Percentiles rank a stretch among this genome's conserved stretches.
Conservation (phyloP, 1,139 yeast species). For the Suhomyces bokatorum region DNA sequence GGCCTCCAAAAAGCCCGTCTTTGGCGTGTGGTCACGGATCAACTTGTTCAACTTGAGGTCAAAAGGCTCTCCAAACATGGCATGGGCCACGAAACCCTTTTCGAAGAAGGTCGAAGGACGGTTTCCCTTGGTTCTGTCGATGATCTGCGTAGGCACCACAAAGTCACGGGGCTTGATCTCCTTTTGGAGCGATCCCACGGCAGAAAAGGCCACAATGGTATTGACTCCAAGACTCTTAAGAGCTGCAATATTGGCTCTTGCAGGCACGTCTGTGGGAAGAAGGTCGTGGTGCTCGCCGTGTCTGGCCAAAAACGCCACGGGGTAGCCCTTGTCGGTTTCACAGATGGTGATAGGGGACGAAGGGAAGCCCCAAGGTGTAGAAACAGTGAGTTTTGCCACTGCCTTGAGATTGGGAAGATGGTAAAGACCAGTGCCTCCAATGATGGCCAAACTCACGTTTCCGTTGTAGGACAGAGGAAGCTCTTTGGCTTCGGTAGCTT, state of each 20-base stretch:
- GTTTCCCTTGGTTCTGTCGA: constrained; percentile 95
- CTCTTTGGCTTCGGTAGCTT: constrained; percentile 23
- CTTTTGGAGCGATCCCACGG: constrained; percentile 91
- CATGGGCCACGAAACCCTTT: constrained; percentile 93
- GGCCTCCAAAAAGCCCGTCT: constrained; percentile 54
- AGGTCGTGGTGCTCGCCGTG: constrained; percentile 90
- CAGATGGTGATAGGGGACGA: constrained; percentile 92
- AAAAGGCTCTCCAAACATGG: constrained; percentile 96
- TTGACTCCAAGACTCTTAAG: constrained; percentile 83
- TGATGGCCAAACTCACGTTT: constrained; percentile 73
- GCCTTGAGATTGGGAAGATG: constrained; percentile 80
- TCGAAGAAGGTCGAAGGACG: constrained; percentile 90
- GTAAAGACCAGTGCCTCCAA: constrained; percentile 98
- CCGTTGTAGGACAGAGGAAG: constrained; percentile 45
- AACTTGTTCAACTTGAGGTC: constrained; percentile 70
- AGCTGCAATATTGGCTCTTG: constrained; percentile 94
- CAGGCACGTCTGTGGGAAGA: constrained; percentile 90
- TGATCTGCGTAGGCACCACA: constrained; percentile 91
- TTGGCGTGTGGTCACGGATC: constrained; percentile 57
- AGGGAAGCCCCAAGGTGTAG: constrained; percentile 98
- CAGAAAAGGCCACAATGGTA: constrained; percentile 88
- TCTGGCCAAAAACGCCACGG: constrained; percentile 91
- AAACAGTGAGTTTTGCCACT: constrained; percentile 74
- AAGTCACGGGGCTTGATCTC: constrained; percentile 93
- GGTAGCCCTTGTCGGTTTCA: constrained; percentile 70